Evolutionary conservation across 1,284 basidiomycete genomes (phyloP).

Genomic region (Sphaerobolus stellatus): DNA sequence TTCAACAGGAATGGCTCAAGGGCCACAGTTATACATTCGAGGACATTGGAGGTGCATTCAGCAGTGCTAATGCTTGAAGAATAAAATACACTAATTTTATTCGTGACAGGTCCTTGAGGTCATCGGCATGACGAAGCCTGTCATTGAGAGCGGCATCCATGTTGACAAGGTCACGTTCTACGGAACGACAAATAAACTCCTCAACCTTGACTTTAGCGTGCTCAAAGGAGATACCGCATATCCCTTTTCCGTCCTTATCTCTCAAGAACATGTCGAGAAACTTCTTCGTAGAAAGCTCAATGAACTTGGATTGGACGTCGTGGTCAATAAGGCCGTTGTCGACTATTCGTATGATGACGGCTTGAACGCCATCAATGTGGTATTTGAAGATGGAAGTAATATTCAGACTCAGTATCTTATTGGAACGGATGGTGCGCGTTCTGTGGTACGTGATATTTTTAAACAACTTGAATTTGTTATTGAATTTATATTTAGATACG

Average conservation of each 20-base stretch:
- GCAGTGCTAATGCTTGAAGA: background rate
- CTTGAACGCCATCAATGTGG: constrained; percentile 35
- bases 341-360: constrained; percentile 21
- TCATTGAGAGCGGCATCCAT: constrained; percentile 42
- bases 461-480: background rate
- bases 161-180: constrained; percentile 26
- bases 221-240: constrained; percentile 42
- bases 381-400: constrained; percentile 49
- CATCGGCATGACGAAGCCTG: constrained; percentile 42
- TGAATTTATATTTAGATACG: constrained; percentile 18
- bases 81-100: background rate
- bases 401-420: constrained; percentile 50
- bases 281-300: constrained; percentile 38
- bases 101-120: constrained; percentile 43
- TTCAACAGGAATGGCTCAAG: constrained; percentile 35
- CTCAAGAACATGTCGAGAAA: constrained; percentile 50
- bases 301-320: constrained; percentile 33
- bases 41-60: constrained; percentile 41
- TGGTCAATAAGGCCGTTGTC: constrained; percentile 37
- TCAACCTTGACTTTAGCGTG: constrained; percentile 33
- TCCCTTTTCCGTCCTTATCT: constrained; percentile 44
- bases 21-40: constrained; percentile 43
- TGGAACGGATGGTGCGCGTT: constrained; percentile 57
- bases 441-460: constrained; percentile 45
- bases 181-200: constrained; percentile 30